phyloP scores from a whole-genome alignment of 2,329 filamentous ascomycete genomes.

The Penicillium fuscoglaucum region DNA sequence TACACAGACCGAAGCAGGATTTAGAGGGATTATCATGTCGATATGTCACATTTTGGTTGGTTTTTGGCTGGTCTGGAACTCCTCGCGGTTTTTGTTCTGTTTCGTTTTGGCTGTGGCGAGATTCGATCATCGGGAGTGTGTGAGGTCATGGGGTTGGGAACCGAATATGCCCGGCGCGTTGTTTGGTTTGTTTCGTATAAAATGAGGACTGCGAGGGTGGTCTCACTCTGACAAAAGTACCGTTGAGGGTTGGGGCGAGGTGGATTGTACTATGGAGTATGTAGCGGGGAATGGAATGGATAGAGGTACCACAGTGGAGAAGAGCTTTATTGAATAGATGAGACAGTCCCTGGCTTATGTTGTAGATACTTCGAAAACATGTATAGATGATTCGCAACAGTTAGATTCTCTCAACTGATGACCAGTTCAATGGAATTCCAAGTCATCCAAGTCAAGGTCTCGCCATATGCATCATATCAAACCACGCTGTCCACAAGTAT shows the following conservation, averaged over 20 bases:
- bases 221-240: constrained; percentile 3
- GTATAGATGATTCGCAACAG: neutral
- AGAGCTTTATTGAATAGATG: neutral
- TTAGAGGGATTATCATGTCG: neutral
- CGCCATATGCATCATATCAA: neutral
- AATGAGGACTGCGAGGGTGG: neutral
- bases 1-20: neutral
- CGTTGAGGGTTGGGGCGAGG: neutral
- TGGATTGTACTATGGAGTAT: neutral
- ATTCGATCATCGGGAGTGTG: neutral
- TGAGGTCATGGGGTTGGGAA: neutral
- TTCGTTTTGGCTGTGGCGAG: neutral
- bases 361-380: neutral
- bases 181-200: neutral
- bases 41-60: constrained; percentile 1
- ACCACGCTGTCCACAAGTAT: neutral
- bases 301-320: neutral
- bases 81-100: neutral
- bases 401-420: neutral
- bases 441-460: neutral
- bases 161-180: neutral
- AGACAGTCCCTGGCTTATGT: neutral
- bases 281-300: neutral
- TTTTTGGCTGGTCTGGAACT: neutral
- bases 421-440: neutral